These are phyloP conservation scores for Leccinum pellstonianum DNA, from an alignment of 768 basidiomycete species.

Conservation along the genomic window DNA sequence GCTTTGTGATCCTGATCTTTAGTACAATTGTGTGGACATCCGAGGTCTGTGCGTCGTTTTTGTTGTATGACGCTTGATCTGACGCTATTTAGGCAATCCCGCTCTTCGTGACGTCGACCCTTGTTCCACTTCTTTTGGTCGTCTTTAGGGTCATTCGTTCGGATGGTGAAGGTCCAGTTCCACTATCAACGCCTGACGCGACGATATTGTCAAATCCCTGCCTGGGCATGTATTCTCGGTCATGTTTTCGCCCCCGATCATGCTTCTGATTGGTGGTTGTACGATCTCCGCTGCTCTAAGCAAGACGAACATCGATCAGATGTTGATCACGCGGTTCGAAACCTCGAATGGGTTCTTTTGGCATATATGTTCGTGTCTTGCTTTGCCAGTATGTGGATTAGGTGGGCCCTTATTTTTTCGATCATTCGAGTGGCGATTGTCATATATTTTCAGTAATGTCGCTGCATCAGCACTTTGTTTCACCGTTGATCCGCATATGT, in stretches of 20 bases:
- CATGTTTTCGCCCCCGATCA: no score
- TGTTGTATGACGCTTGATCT: not conserved
- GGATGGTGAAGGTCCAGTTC: not conserved
- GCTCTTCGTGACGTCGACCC: constrained; percentile 90
- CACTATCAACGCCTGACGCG: no score
- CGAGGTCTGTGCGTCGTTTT: constrained; percentile 49
- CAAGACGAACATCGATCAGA: no score
- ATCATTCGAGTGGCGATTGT: constrained; percentile 3
- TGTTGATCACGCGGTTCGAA: no score
- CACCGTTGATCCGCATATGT: constrained; percentile 83
- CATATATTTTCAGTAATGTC: constrained; percentile 65
- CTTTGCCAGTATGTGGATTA: not conserved
- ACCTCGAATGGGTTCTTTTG: no score
- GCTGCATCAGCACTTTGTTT: constrained; percentile 98
- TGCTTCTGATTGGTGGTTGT: no score
- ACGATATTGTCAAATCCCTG: no score
- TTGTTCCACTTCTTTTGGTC: constrained; percentile 51
- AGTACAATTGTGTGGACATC: constrained; percentile 95
- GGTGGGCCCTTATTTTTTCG: not conserved
- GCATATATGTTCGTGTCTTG: no score
- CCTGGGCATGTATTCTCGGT: no score
- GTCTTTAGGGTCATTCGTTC: constrained; percentile 69
- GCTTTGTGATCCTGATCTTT: constrained; percentile 85
- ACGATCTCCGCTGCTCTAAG: no score
- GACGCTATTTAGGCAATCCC: constrained; percentile 76